Base-by-base conservation (phyloP, 495 filamentous ascomycete genomes). In the Penicillium simplicissimum region DNA sequence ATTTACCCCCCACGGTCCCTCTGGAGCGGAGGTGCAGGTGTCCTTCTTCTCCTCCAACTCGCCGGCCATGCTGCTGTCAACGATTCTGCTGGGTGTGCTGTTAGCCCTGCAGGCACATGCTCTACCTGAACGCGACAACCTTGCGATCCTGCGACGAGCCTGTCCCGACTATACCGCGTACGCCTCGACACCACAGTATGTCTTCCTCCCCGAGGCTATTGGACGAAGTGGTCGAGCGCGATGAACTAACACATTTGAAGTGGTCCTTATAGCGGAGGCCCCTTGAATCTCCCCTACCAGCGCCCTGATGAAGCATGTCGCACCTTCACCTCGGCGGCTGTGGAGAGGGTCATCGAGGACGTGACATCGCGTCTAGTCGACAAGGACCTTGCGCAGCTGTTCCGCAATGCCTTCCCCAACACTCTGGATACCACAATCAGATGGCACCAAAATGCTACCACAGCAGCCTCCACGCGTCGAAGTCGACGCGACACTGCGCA, bases 401-500 rank as follows among this genome's bases (percentile, higher is more conserved):
- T 99, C 71, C 92, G 95, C 60, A 99, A 99, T 70, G 88, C 93
- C n/a, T 98, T 94, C 66, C 95, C 95, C 6, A 97, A 96, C 64
- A 97, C 93, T 3, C 83, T 96, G 28, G 93, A 97, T 70, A 97
- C 93, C 0, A 97, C 93, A 0, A 86, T 97, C n/a, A 73, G 84
- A 36, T 92, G 88, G 88, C 88, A 92, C 71, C 76, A 78, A 4
- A 82, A 90, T 63, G 84, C 78, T 1, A 61, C 70, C 13, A 63
- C 53, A 35, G 63, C 68, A 1, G 34, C 65, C 8, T 77, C 76
- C 5, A 62, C 70, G 11, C 67, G 67, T 36, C 69, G 74, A 52
- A 79, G 54, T 45, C 74, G 67, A 70, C 79, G 71, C n/a, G 84
- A 86, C 23, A 76, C 79, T 31, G 81, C 83, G 3, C 79, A 84